Evolutionary conservation across 2,329 filamentous ascomycete genomes (phyloP).

Genomic region (Calonectria montana): DNA sequence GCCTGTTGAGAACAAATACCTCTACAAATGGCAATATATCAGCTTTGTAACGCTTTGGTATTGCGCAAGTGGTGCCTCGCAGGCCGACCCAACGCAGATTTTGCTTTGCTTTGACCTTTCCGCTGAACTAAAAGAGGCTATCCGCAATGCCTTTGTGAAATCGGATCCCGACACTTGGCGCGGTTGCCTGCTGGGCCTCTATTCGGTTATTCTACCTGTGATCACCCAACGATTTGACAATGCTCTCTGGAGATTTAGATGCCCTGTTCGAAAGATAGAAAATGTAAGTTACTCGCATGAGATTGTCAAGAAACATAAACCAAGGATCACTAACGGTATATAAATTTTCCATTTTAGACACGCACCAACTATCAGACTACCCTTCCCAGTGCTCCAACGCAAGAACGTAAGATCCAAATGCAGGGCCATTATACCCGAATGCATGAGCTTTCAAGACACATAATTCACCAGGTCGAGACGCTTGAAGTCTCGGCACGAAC

Average conservation of each 20-base stretch:
- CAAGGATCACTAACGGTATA: neutral
- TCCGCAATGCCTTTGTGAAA: neutral
- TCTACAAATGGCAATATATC: neutral
- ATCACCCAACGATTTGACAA: neutral
- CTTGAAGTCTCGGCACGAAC: neutral
- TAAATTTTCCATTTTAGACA: neutral
- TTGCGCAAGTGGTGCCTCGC: too few relatives aligned
- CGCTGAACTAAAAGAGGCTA: neutral
- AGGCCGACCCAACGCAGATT: neutral
- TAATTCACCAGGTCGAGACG: neutral
- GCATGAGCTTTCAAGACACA: neutral
- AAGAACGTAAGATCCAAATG: neutral
- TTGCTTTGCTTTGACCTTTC: neutral
- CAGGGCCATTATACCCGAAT: neutral
- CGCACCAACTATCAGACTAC: neutral
- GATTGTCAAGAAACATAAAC: neutral
- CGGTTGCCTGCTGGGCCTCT: neutral
- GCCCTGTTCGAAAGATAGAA: neutral
- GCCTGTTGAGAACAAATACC: neutral
- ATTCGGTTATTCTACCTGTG: neutral
- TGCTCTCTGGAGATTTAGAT: neutral
- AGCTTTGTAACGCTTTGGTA: neutral
- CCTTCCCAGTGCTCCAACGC: neutral
- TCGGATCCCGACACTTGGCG: neutral
- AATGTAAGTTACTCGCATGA: neutral